phyloP scores from a whole-genome alignment of 805 yeast genomes.

The Blastobotrys robertii region DNA sequence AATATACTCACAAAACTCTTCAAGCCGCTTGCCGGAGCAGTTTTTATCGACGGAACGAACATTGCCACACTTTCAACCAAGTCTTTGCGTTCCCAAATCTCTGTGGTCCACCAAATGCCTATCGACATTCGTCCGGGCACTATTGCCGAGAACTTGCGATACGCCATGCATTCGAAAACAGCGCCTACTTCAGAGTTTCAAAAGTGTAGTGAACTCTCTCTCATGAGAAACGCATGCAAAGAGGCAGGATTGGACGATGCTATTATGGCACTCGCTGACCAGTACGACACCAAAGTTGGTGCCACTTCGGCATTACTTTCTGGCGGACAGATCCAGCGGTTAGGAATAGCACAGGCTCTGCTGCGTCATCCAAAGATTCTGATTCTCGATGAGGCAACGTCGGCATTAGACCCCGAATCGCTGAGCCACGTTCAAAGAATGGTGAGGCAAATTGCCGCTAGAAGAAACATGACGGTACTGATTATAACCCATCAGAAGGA shows the following conservation, averaged over 20 bases:
- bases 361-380: slow-evolving; percentile 55
- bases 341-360: slow-evolving; percentile 77
- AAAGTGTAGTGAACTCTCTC: not conserved
- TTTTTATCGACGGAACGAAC: slow-evolving; percentile 40
- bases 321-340: slow-evolving; percentile 85
- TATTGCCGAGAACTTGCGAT: slow-evolving; percentile 57
- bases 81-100: slow-evolving; percentile 43
- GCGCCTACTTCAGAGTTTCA: not conserved
- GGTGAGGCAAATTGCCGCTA: slow-evolving; percentile 29
- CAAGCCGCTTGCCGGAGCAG: slow-evolving; percentile 29
- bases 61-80: slow-evolving; percentile 37
- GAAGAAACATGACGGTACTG: slow-evolving; percentile 39
- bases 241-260: slow-evolving; percentile 44
- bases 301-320: slow-evolving; percentile 43
- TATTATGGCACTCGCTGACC: slow-evolving; percentile 44
- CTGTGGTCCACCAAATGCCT: slow-evolving; percentile 71
- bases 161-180: slow-evolving; percentile 29
- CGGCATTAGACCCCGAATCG: slow-evolving; percentile 69
- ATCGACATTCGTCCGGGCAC: slow-evolving; percentile 58
- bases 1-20: slow-evolving; percentile 49
- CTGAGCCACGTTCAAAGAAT: slow-evolving; percentile 40
- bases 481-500: slow-evolving; percentile 68
- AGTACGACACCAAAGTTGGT: slow-evolving; percentile 51
- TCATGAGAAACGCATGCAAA: slow-evolving; percentile 33
- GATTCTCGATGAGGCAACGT: slow-evolving; percentile 79